Evolutionary conservation across 169 alveolate species (phyloP).

Genomic region (Babesia gibsoni): DNA sequence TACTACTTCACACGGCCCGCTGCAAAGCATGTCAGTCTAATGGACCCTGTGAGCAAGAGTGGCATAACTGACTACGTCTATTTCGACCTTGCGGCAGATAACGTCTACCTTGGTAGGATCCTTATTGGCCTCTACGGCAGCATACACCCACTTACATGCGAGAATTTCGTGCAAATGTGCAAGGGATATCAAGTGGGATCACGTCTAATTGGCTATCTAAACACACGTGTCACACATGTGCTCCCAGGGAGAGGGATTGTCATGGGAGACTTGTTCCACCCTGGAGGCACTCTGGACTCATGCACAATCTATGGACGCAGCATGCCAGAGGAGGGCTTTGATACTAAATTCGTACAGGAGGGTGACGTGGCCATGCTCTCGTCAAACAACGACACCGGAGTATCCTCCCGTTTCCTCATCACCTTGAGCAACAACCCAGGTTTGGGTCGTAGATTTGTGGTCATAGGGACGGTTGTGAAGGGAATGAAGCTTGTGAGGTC

Average conservation of each 20-base stretch:
- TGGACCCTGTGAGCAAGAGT: neutral
- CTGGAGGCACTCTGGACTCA: constrained; percentile 41
- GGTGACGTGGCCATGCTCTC: constrained; percentile 75
- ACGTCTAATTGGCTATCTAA: constrained; percentile 67
- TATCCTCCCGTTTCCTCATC: constrained; percentile 68
- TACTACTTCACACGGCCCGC: neutral
- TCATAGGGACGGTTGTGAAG: constrained; percentile 74
- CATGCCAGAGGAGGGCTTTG: constrained; percentile 72
- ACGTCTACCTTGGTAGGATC: constrained; percentile 70
- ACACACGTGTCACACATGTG: constrained; percentile 62
- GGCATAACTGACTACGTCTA: constrained; percentile 75
- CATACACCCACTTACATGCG: constrained; percentile 71
- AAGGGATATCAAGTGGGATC: constrained; percentile 66
- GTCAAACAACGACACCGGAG: constrained; percentile 57
- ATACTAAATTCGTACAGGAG: constrained; percentile 68
- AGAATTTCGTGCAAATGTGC: constrained; percentile 72
- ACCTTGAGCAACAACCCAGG: constrained; percentile 66
- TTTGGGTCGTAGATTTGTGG: constrained; percentile 67
- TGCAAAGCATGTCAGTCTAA: neutral
- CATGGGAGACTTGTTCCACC: constrained; percentile 69
- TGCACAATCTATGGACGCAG: constrained; percentile 65
- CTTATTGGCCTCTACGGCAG: constrained; percentile 75
- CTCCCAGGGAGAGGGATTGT: constrained; percentile 67
- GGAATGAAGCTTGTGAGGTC: constrained; percentile 72
- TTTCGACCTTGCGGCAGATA: constrained; percentile 70